Evolutionary conservation across 352 stramenopile species (phyloP).

Genomic region (Thalassiosira ordinaria): DNA sequence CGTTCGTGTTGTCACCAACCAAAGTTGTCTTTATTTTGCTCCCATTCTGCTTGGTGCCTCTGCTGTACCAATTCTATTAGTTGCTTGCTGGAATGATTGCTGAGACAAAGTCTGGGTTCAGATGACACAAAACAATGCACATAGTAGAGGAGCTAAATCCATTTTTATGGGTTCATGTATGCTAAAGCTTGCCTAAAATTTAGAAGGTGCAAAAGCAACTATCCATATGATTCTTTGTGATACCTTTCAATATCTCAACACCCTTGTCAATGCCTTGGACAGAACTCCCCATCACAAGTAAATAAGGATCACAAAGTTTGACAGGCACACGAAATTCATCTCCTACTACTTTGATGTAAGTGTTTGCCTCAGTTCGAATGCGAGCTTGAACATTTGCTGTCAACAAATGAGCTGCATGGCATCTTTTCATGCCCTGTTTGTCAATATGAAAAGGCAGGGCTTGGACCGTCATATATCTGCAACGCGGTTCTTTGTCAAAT

Average conservation of each 20-base stretch:
- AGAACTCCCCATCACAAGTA: conserved; percentile 28
- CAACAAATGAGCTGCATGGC: conserved; percentile 12
- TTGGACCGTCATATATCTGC: conserved; percentile 3
- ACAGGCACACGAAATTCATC: conserved; percentile 16
- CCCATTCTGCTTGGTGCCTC: no score
- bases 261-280: conserved; percentile 25
- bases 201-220: conserved; percentile 9
- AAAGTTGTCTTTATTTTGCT: no score
- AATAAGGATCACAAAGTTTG: conserved; percentile 43
- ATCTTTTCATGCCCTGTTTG: conserved; percentile 23
- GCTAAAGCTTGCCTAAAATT: neutral
- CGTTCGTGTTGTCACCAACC: no score
- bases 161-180: no score
- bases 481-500: neutral
- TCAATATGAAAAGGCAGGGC: conserved; percentile 17
- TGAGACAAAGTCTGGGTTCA: no score
- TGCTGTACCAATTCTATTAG: no score
- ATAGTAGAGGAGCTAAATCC: no score
- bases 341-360: conserved; percentile 23
- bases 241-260: conserved; percentile 21
- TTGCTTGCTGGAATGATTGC: no score
- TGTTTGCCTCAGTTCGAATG: conserved; percentile 1
- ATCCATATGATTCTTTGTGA: conserved; percentile 19
- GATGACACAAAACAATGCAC: no score
- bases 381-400: neutral